These are phyloP conservation scores for Lentinula guzmanii DNA, from an alignment of 768 basidiomycete genomes.

Conservation along the genomic window DNA sequence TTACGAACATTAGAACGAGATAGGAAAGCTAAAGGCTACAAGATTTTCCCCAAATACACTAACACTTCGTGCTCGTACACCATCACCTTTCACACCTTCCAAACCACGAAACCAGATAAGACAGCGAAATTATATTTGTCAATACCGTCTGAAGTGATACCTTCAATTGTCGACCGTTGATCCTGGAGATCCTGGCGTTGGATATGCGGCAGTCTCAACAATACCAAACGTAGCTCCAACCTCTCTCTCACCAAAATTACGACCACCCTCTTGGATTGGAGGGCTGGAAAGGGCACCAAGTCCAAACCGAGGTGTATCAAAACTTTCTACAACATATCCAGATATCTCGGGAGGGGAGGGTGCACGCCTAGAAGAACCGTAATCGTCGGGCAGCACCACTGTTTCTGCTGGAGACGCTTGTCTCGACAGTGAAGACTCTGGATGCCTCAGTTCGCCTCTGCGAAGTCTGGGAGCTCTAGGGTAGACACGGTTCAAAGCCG, in stretches of 20 bases:
- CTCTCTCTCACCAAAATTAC: background rate
- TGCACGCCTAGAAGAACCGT: background rate
- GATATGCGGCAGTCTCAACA: constrained; percentile 33
- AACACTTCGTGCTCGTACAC: too few species aligned
- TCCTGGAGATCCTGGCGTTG: constrained; percentile 47
- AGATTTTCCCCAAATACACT: too few species aligned
- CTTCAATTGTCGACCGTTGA: constrained; percentile 13
- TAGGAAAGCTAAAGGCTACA: too few species aligned
- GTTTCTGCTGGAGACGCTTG: constrained; percentile 31
- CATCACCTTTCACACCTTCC: too few species aligned
- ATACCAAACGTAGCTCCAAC: background rate
- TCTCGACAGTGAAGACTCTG: constrained; percentile 52
- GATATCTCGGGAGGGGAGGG: constrained; percentile 8
- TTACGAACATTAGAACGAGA: too few species aligned
- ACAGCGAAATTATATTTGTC: too few species aligned
- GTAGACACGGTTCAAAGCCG: background rate
- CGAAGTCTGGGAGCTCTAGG: constrained; percentile 43
- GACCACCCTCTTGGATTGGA: constrained; percentile 6
- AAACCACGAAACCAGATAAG: too few species aligned
- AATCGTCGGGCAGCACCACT: background rate
- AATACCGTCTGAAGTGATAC: too few species aligned
- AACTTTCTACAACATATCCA: background rate
- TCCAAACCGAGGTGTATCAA: background rate
- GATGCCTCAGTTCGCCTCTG: constrained; percentile 61
- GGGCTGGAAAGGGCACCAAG: background rate